Evolutionary conservation across 805 yeast genomes (phyloP).

Genomic region (Lipomyces yamanashiensis): DNA sequence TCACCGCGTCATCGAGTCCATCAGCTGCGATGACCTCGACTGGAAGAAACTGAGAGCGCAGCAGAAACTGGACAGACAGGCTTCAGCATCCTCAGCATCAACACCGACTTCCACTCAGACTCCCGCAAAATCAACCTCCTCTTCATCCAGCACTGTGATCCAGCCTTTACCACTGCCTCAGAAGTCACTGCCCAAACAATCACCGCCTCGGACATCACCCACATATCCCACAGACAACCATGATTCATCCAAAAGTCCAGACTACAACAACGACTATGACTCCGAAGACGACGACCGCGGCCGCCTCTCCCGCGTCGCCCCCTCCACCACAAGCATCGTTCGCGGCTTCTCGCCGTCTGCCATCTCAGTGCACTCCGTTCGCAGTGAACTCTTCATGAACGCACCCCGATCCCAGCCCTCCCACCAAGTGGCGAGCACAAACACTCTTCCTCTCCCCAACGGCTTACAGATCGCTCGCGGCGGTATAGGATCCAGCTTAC

Average conservation of each 20-base stretch:
- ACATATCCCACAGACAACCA: background rate
- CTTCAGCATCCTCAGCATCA: too few relatives aligned
- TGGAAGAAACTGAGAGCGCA: conserved; percentile 11
- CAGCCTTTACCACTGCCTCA: too few relatives aligned
- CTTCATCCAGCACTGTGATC: too few relatives aligned
- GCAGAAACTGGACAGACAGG: background rate
- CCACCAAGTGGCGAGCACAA: background rate
- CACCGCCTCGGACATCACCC: background rate
- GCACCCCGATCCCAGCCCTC: conserved; percentile 8
- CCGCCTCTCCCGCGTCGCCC: conserved; percentile 3
- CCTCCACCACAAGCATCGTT: conserved; percentile 40
- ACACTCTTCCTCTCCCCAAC: background rate
- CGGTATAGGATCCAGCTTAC: too few relatives aligned
- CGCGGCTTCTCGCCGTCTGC: conserved; percentile 49
- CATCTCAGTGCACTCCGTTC: conserved; percentile 43
- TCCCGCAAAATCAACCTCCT: too few relatives aligned
- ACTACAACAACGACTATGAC: conserved; percentile 4
- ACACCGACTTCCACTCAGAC: too few relatives aligned
- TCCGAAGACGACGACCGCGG: conserved; percentile 7
- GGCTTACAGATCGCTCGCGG: background rate
- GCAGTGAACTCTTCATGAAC: conserved; percentile 29
- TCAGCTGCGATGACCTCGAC: conserved; percentile 32
- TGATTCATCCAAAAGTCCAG: background rate
- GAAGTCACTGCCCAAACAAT: too few relatives aligned
- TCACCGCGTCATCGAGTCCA: conserved; percentile 38